Conservation (phyloP, 345 rosid species). For the Fremontodendron californicum region DNA sequence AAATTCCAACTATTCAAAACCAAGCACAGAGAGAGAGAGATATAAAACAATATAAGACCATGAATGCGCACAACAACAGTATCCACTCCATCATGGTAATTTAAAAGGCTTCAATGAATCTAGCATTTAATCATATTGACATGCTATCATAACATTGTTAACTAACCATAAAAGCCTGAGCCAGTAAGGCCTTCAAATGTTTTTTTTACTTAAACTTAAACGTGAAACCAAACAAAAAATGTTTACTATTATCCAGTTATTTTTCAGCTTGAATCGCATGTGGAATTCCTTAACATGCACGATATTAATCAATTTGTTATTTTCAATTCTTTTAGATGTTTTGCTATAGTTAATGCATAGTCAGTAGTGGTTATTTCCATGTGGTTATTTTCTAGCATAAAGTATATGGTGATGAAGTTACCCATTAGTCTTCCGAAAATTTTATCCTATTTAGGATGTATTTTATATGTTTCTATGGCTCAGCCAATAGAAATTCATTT, state of each 20-base stretch:
- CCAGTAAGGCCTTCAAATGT: not conserved
- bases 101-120: not conserved
- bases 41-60: not conserved
- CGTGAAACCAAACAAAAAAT: not conserved
- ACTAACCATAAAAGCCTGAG: not conserved
- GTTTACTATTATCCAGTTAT: not conserved
- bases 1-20: not conserved
- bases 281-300: not conserved
- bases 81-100: not conserved
- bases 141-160: not conserved
- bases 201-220: not conserved
- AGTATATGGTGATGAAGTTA: not conserved
- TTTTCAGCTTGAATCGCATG: not conserved
- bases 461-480: not conserved
- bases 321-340: not conserved
- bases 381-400: not conserved
- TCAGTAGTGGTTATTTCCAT: not conserved
- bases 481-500: not conserved
- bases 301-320: not conserved
- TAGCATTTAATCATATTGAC: not conserved
- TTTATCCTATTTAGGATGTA: not conserved
- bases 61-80: not conserved
- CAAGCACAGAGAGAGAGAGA: not conserved
- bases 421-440: not conserved
- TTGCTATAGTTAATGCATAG: not conserved